Evolutionary conservation across 1,284 basidiomycete genomes (phyloP).

Genomic region (Farysia itapuensis): DNA sequence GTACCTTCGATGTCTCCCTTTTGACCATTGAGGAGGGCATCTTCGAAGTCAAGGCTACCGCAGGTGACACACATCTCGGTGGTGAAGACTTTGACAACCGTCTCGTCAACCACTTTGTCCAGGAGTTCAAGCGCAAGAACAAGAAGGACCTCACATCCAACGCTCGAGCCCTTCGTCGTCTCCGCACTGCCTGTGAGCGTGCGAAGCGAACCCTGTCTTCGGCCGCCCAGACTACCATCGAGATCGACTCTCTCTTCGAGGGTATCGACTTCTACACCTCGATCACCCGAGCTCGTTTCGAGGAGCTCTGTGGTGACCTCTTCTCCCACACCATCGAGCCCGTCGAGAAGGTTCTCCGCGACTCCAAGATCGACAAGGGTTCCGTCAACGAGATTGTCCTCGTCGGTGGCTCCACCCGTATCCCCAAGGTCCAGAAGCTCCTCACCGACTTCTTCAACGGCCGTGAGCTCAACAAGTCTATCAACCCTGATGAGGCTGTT

Average conservation of each 20-base stretch:
- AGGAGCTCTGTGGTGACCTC: constrained; percentile 94
- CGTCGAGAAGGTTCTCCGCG: constrained; percentile 96
- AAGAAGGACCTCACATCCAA: constrained; percentile 94
- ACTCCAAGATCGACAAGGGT: constrained; percentile 94
- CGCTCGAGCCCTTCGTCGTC: constrained; percentile 92
- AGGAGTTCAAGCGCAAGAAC: constrained; percentile 98
- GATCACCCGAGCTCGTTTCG: constrained; percentile 97
- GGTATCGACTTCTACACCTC: constrained; percentile 98
- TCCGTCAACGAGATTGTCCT: constrained; percentile 92
- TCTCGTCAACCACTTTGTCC: constrained; percentile 95
- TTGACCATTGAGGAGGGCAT: constrained; percentile 97
- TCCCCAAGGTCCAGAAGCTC: constrained; percentile 95
- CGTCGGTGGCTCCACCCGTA: constrained; percentile 97
- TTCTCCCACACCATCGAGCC: constrained; percentile 97
- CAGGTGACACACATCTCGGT: constrained; percentile 97
- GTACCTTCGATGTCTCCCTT: constrained; percentile 98
- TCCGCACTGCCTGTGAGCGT: constrained; percentile 96
- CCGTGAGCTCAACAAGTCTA: constrained; percentile 65
- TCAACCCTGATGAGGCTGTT: constrained; percentile 99
- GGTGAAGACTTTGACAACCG: constrained; percentile 98
- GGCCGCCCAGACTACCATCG: constrained; percentile 92
- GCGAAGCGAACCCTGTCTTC: constrained; percentile 98
- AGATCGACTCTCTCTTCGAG: constrained; percentile 97
- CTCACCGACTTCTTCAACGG: constrained; percentile 99
- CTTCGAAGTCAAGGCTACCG: constrained; percentile 98